A percentile compares a stretch with the other conserved stretches of the same genome.
phyloP scores from a whole-genome alignment of 192 early-diverging fungal genomes.

The Coemansia aciculifera region DNA sequence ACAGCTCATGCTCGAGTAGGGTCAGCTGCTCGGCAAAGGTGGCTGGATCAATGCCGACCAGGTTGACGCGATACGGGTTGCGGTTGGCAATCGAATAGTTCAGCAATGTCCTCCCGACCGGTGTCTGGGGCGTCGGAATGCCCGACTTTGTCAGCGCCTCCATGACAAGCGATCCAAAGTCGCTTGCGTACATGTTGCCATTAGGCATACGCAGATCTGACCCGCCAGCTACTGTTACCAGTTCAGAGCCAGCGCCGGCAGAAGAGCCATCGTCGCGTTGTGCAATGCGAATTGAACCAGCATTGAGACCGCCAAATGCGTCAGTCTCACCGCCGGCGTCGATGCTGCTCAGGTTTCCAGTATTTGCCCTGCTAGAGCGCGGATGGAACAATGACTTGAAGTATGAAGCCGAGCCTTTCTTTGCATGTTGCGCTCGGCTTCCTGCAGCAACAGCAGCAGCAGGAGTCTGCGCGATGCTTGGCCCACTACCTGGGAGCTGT shows the following conservation, averaged over 20 bases:
- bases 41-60: slow-evolving; percentile 58
- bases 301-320: slow-evolving; percentile 12
- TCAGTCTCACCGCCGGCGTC: slow-evolving; percentile 16
- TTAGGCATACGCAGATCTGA: slow-evolving; percentile 26
- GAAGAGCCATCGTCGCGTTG: slow-evolving; percentile 21
- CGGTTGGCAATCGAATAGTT: slow-evolving; percentile 53
- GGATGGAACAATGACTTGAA: slow-evolving; percentile 51
- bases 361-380: slow-evolving; percentile 35
- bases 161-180: slow-evolving; percentile 53
- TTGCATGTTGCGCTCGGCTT: slow-evolving; percentile 24
- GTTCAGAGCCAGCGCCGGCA: neutral
- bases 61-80: slow-evolving; percentile 50
- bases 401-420: slow-evolving; percentile 52
- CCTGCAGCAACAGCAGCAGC: neutral
- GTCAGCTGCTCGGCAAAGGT: slow-evolving; percentile 74
- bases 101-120: slow-evolving; percentile 43
- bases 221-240: slow-evolving; percentile 15
- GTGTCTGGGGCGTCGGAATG: slow-evolving; percentile 54
- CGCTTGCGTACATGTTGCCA: slow-evolving; percentile 55
- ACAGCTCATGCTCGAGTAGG: slow-evolving; percentile 71
- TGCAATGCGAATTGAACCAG: slow-evolving; percentile 23
- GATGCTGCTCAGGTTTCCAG: slow-evolving; percentile 8
- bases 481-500: neutral
- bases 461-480: neutral
- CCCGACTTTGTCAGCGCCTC: slow-evolving; percentile 55